A percentile compares a stretch with the other conserved stretches of the same genome.
Evolutionary conservation across 768 basidiomycete species (phyloP).

Genomic region (Pulveroboletus sp.): DNA sequence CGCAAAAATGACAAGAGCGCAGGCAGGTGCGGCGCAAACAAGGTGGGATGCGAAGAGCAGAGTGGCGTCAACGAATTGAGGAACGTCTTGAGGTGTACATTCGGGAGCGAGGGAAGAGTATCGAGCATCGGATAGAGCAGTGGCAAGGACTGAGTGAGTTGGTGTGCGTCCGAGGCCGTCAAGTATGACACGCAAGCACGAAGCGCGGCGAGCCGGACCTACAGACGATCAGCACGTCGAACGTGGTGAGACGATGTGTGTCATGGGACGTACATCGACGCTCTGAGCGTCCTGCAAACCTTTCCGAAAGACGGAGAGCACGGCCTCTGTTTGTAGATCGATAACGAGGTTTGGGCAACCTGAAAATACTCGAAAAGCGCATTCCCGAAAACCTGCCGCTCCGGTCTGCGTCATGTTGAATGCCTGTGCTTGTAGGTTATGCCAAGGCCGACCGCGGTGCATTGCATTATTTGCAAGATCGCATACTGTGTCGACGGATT

Average conservation of each 20-base stretch:
- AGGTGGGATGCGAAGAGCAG: slow-evolving; percentile 58
- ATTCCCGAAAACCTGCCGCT: slow-evolving; percentile 46
- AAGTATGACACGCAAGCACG: slow-evolving; percentile 70
- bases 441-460: slow-evolving; percentile 77
- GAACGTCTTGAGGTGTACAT: slow-evolving; percentile 58
- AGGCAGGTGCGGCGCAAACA: slow-evolving; percentile 74
- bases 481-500: slow-evolving; percentile 71
- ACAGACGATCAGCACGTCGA: neutral
- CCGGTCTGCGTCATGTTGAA: slow-evolving; percentile 56
- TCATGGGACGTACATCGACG: slow-evolving; percentile 49
- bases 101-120: slow-evolving; percentile 60
- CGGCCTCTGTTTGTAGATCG: slow-evolving; percentile 71
- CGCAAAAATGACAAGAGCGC: slow-evolving; percentile 70
- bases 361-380: slow-evolving; percentile 69
- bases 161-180: slow-evolving; percentile 54
- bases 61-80: slow-evolving; percentile 70
- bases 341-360: slow-evolving; percentile 74
- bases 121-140: slow-evolving; percentile 74
- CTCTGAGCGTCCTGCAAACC: slow-evolving; percentile 67
- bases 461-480: slow-evolving; percentile 77
- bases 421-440: slow-evolving; percentile 68
- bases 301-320: slow-evolving; percentile 61
- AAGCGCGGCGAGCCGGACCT: slow-evolving; percentile 76
- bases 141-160: slow-evolving; percentile 58
- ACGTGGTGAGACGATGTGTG: neutral